Base-by-base conservation (phyloP, 148 eudicot species). In the Simmondsia chinensis region DNA sequence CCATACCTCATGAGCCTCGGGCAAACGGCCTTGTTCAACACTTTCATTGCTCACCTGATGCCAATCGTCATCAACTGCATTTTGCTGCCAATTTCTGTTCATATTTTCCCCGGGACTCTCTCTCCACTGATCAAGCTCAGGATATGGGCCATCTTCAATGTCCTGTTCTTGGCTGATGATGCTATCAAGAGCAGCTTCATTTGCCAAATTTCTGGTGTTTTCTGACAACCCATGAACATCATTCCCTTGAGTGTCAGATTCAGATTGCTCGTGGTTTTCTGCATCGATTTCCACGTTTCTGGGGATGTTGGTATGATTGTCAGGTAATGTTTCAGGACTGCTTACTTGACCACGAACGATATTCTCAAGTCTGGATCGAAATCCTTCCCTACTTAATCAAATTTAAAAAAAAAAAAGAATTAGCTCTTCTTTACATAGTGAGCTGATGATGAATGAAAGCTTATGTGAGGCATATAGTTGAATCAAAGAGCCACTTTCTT, bases 301-400 rank as follows among this genome's bases (percentile, higher is more conserved):
- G 60, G 73, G 57, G 55, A 71, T 72, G 47, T 41, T 29, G 49
- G 57, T 60, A 15, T 33, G 61, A 63, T 47, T 55, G 56, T 63
- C 52, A 55, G 73, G 48, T 37, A 60, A 53, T 13, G 58, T 56
- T 27, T 79, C 81, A 52, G 68, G 52, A 67, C 71, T 77, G 61
- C 69, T 70, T 48, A 60, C 94, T 68, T 74, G 94, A 64, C 70
- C 74, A 51, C 64, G 85, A 56, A 79, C 78, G 33, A 64, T 74
- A 48, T 53, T 68, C 55, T 85, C 89, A 57, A 77, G 65, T 56
- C 79, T 70, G 57, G 76, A 69, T 52, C 75, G 88, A 44, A 82
- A 72, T 46, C 89, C 97, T 39, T 88, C 83, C 79, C 97, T 88
- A 65, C 41, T 54, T 19, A 33, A 55, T 26, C n/a, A n/a, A n/a